Percentiles rank a stretch among this genome's conserved stretches.
Conservation (phyloP, 2,329 filamentous ascomycete genomes). For the Xylariaceae sp. region DNA sequence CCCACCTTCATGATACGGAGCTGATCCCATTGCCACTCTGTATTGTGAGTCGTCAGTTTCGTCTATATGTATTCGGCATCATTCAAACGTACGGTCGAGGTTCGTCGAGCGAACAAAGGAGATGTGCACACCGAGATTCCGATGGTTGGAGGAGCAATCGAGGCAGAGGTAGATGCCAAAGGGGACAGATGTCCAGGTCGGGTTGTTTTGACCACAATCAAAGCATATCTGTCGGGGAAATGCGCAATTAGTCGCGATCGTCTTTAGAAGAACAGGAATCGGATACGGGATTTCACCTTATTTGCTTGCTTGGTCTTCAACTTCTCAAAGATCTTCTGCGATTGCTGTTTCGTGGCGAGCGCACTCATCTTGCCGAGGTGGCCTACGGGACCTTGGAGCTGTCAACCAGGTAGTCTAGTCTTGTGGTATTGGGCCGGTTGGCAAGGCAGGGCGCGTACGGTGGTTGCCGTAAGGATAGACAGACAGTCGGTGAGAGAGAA, state of each 20-base stretch:
- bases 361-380: conserved; percentile 49
- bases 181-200: conserved; percentile 95
- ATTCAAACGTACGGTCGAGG: conserved; percentile 75
- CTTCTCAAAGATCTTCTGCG: conserved; percentile 96
- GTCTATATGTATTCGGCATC: too few species aligned
- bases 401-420: background rate
- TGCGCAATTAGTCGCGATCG: background rate
- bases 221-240: conserved; percentile 67
- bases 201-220: conserved; percentile 95
- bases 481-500: conserved; percentile 5
- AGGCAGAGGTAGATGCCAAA: conserved; percentile 97
- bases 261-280: background rate
- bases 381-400: conserved; percentile 1
- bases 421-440: background rate
- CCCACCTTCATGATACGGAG: conserved; percentile 96
- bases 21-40: conserved; percentile 99
- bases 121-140: conserved; percentile 97
- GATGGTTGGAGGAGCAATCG: conserved; percentile 94
- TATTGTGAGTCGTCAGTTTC: too few species aligned
- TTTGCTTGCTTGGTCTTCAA: conserved; percentile 91
- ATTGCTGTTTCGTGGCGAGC: conserved; percentile 86
- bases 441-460: background rate
- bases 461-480: conserved; percentile 1
- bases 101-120: conserved; percentile 98
- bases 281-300: conserved; percentile 55